A percentile compares a stretch with the other conserved stretches of the same genome.
Evolutionary conservation across 2,329 filamentous ascomycete species (phyloP).

Genomic region (Ceratocystis papillata): DNA sequence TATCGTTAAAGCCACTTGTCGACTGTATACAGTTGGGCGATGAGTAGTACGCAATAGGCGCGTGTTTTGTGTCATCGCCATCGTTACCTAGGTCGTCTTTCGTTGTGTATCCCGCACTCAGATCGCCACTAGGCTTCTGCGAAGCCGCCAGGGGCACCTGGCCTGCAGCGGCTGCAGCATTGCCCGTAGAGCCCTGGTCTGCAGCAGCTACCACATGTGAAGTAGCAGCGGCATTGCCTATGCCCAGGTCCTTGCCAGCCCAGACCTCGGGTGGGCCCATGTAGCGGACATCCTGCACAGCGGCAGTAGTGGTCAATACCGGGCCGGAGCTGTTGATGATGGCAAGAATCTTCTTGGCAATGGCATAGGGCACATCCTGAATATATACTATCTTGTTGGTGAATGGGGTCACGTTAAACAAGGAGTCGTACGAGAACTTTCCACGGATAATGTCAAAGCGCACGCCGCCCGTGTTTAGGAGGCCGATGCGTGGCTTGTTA

Average conservation of each 20-base stretch:
- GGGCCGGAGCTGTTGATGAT: conserved; percentile 46
- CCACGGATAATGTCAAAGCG: conserved; percentile 95
- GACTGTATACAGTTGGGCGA: conserved; percentile 78
- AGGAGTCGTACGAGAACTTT: conserved; percentile 75
- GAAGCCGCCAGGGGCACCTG: conserved; percentile 10
- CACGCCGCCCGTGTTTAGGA: conserved; percentile 82
- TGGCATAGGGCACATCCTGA: conserved; percentile 66
- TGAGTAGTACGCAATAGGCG: conserved; percentile 59
- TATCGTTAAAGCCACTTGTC: conserved; percentile 47
- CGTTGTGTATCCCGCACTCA: conserved; percentile 72
- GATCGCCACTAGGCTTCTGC: conserved; percentile 31
- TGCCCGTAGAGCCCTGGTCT: background rate
- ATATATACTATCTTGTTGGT: conserved; percentile 66
- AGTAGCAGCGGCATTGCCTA: background rate
- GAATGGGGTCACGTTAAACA: conserved; percentile 81
- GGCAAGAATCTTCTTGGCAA: conserved; percentile 57
- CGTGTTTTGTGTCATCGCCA: conserved; percentile 83
- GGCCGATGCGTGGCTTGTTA: conserved; percentile 55
- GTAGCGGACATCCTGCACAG: conserved; percentile 36
- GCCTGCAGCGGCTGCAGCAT: background rate
- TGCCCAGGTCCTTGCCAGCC: conserved; percentile 26
- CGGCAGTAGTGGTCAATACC: conserved; percentile 34
- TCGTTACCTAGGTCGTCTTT: conserved; percentile 70
- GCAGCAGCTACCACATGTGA: background rate
- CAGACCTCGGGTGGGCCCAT: conserved; percentile 42